Evolutionary conservation across 345 rosid species (phyloP), one percentile per base, ranked within the genome.

Genomic region (Balakata baccata): DNA sequence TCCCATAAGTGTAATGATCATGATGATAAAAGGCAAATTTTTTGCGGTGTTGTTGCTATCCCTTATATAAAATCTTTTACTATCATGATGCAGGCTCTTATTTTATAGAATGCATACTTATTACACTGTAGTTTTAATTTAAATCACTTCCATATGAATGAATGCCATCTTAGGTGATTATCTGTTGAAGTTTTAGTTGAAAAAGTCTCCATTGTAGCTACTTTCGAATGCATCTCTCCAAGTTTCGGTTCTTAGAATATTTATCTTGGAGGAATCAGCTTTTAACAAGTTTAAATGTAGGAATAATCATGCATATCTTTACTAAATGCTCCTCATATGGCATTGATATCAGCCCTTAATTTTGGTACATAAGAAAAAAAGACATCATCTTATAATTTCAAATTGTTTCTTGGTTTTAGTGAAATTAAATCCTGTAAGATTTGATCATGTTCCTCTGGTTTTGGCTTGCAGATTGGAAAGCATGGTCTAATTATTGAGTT

Each of bases 401-500:
- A 34, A 60, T 38, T 64, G 51, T 7, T 70, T 50, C 59, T 29
- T 18, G 72, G 58, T 20, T 56, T 47, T 46, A 20, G 0, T 47
- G 41, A 18, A 66, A 8, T 29, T 20, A 18, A 45, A 61, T 62
- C 22, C 17, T 4, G 22, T 39, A 38, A 17, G 14, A 39, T 22
- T 2, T 17, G 25, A 41, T 50, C n/a, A 12, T 23, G 45, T 17
- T 11, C 20, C 62, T 64, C 41, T 81, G 60, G 45, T 65, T 72
- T 18, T 69, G 46, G 65, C 11, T 14, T 84, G 57, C 81, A 94
- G 98, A 84, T 92, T 14, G 99, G 99, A 62, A 87, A 59, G 86
- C 99, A 95, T 80, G 99, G 99, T 66, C 82, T 95, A 71, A 92
- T 92, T 75, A 95, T 95, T 68, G 99, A 89, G 82, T 95, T 95